These are phyloP conservation scores for Calonectria hawksworthii DNA, from an alignment of 2,329 filamentous ascomycete genomes.

Conservation along the genomic window DNA sequence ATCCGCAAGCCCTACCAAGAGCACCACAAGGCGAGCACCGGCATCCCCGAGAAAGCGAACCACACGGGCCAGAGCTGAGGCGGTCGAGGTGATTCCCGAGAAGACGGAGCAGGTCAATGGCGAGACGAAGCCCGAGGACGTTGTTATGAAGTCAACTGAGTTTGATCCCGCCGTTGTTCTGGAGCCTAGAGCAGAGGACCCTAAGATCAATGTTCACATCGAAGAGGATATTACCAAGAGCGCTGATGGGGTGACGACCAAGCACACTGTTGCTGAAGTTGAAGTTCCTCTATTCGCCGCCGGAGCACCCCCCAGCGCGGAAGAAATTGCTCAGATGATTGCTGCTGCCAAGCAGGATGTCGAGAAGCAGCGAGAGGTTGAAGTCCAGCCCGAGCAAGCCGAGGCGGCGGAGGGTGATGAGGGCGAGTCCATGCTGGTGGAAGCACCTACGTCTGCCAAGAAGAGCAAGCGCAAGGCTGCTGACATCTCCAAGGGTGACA, in stretches of 20 bases:
- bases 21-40: conserved; percentile 56
- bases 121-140: conserved; percentile 50
- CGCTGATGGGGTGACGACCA: conserved; percentile 73
- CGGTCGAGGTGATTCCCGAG: conserved; percentile 49
- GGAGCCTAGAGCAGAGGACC: conserved; percentile 68
- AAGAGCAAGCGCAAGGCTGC: conserved; percentile 81
- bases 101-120: conserved; percentile 49
- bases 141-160: conserved; percentile 62
- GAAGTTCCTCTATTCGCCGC: conserved; percentile 75
- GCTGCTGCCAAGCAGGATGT: conserved; percentile 92
- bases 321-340: conserved; percentile 87
- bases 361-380: conserved; percentile 69
- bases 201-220: conserved; percentile 77
- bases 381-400: conserved; percentile 51
- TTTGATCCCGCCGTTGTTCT: conserved; percentile 64
- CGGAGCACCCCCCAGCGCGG: conserved; percentile 78
- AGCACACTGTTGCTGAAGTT: conserved; percentile 80
- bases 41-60: conserved; percentile 70
- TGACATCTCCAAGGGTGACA: conserved; percentile 77
- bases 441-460: conserved; percentile 57
- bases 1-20: conserved; percentile 71
- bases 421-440: conserved; percentile 49
- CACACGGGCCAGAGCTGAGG: conserved; percentile 59
- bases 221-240: conserved; percentile 72
- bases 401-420: conserved; percentile 59